Evolutionary conservation across 768 basidiomycete species (phyloP).

Genomic region (Naganishia onofrii): DNA sequence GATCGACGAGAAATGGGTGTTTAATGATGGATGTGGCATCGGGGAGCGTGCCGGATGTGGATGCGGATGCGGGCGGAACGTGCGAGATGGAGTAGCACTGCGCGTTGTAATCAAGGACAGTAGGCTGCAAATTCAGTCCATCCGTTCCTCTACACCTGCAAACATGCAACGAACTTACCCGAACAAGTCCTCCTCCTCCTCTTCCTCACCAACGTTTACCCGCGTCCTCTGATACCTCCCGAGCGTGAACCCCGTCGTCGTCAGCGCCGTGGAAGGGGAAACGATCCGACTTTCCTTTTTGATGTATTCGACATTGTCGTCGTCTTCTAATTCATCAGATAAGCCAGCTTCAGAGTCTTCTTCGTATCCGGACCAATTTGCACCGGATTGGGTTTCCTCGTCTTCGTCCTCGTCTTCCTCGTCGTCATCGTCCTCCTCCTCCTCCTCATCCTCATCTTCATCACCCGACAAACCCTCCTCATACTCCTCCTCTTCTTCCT

Average conservation of each 20-base stretch:
- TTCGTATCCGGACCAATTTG: conserved; percentile 30
- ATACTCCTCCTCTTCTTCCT: neutral
- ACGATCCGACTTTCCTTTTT: conserved; percentile 18
- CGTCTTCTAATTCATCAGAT: conserved; percentile 12
- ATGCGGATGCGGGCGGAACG: neutral
- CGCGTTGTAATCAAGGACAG: no score
- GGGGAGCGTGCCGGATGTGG: neutral
- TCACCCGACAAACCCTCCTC: neutral
- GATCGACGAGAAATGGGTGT: conserved; percentile 4
- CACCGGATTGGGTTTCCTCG: conserved; percentile 6
- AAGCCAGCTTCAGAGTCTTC: conserved; percentile 32
- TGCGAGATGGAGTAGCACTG: neutral
- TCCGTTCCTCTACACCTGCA: no score
- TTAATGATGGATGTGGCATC: neutral
- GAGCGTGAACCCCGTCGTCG: no score
- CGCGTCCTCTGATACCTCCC: neutral
- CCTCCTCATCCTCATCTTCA: neutral
- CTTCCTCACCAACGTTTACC: neutral
- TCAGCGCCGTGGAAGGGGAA: neutral
- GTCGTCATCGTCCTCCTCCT: conserved; percentile 14
- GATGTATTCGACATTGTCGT: conserved; percentile 14
- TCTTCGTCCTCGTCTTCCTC: conserved; percentile 12
- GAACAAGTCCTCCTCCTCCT: neutral
- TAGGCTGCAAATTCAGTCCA: neutral
- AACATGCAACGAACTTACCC: neutral